A percentile compares a stretch with the other conserved stretches of the same genome.
Evolutionary conservation across 129 eudicot species (phyloP).

Genomic region (Flaveria ramosissima): DNA sequence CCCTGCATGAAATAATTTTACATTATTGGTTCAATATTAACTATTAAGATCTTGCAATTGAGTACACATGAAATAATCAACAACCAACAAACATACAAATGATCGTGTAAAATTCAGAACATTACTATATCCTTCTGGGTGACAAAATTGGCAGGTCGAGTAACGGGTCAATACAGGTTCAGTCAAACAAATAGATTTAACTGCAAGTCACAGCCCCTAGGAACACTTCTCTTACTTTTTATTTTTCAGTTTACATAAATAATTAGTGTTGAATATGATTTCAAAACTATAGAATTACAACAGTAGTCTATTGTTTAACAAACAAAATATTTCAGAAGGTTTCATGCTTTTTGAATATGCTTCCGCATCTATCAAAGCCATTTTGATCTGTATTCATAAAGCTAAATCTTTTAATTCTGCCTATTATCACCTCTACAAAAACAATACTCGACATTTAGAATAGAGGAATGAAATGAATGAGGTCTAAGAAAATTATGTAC

Average conservation of each 20-base stretch:
- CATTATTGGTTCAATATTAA: conserved; percentile 1
- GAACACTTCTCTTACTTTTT: not conserved
- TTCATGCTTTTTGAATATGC: not conserved
- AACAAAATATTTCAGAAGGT: not conserved
- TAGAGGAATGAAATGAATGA: not conserved
- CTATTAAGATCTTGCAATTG: not conserved
- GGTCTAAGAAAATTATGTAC: not conserved
- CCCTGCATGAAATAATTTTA: conserved; percentile 36
- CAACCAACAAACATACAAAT: not conserved
- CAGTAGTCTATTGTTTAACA: too few relatives aligned
- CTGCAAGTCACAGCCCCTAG: not conserved
- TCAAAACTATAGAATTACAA: not conserved
- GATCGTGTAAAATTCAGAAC: conserved; percentile 1
- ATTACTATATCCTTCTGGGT: not conserved
- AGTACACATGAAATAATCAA: not conserved
- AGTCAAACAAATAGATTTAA: not conserved
- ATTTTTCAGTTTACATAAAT: not conserved
- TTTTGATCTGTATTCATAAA: not conserved
- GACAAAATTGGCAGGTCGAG: not conserved
- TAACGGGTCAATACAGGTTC: not conserved
- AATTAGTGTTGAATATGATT: not conserved
- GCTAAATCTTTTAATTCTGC: not conserved
- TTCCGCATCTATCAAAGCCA: not conserved
- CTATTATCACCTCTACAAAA: not conserved
- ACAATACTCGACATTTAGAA: not conserved